Conservation (phyloP, 1,284 basidiomycete species). For the Ganoderma lingzhi region DNA sequence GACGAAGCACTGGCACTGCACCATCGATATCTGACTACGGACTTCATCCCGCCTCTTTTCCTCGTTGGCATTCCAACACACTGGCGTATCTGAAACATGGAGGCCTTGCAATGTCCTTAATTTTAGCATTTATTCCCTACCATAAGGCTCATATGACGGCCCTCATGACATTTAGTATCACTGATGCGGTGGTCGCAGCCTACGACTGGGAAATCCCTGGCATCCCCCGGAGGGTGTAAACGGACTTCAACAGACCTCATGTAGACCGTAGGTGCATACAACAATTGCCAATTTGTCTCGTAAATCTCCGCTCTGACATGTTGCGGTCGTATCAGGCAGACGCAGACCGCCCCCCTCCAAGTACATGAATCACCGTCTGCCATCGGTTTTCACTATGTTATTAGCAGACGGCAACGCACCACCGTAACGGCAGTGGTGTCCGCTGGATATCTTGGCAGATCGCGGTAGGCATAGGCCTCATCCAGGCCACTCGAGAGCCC, state of each 20-base stretch:
- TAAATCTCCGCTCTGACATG: not conserved
- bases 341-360: not conserved
- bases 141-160: constrained; percentile 5
- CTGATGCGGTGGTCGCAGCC: constrained; percentile 9
- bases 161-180: constrained; percentile 13
- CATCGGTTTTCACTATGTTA: not conserved
- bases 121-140: not conserved
- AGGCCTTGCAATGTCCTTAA: not conserved
- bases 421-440: not conserved
- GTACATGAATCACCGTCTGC: not conserved
- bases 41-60: not conserved
- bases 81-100: not conserved
- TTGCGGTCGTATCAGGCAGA: not conserved
- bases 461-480: not conserved
- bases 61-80: not conserved
- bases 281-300: not conserved
- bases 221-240: not conserved
- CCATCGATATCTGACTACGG: not conserved
- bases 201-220: not conserved
- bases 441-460: not conserved
- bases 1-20: not conserved
- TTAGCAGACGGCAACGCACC: not conserved
- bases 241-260: not conserved
- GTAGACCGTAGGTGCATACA: not conserved
- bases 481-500: constrained; percentile 1